These are phyloP conservation scores for Dichomitus squalens DNA, from an alignment of 1,284 basidiomycete species.

Conservation along the genomic window DNA sequence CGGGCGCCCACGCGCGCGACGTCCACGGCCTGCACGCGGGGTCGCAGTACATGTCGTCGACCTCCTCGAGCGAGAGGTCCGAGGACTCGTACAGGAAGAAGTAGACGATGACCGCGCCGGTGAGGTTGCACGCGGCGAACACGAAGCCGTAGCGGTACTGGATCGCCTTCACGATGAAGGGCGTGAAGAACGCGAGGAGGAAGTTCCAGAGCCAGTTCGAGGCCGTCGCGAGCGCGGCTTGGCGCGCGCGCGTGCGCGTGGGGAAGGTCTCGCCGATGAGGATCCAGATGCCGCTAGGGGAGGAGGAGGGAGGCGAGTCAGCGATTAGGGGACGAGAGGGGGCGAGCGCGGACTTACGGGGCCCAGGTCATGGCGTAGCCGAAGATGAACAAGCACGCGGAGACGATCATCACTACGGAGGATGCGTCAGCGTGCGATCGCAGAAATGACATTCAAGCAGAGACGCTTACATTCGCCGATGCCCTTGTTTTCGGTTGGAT, in stretches of 20 bases:
- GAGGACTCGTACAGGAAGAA: constrained; percentile 81
- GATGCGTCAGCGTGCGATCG: constrained; percentile 2
- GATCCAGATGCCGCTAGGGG: constrained; percentile 65
- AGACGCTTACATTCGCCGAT: constrained; percentile 52
- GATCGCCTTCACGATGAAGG: constrained; percentile 62
- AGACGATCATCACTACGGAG: constrained; percentile 67
- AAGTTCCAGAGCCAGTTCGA: constrained; percentile 79
- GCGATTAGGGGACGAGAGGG: neutral
- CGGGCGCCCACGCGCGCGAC: constrained; percentile 56
- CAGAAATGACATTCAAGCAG: constrained; percentile 18
- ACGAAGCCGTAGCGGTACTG: constrained; percentile 73
- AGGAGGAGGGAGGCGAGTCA: neutral
- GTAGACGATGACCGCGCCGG: constrained; percentile 67
- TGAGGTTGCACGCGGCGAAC: constrained; percentile 51
- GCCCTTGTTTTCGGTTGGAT: constrained; percentile 48
- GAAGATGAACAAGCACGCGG: constrained; percentile 79
- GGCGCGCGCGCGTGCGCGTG: constrained; percentile 74
- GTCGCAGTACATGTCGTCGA: constrained; percentile 80
- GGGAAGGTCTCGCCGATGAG: constrained; percentile 80
- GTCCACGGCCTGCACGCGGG: constrained; percentile 70
- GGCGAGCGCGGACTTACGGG: constrained; percentile 38
- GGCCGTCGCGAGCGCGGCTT: constrained; percentile 72
- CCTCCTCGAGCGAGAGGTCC: constrained; percentile 68
- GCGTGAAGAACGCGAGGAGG: constrained; percentile 76
- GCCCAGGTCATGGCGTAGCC: constrained; percentile 81